These are phyloP conservation scores for Tolypocladium ovalisporum DNA, from an alignment of 2,329 filamentous ascomycete genomes.

Conservation along the genomic window DNA sequence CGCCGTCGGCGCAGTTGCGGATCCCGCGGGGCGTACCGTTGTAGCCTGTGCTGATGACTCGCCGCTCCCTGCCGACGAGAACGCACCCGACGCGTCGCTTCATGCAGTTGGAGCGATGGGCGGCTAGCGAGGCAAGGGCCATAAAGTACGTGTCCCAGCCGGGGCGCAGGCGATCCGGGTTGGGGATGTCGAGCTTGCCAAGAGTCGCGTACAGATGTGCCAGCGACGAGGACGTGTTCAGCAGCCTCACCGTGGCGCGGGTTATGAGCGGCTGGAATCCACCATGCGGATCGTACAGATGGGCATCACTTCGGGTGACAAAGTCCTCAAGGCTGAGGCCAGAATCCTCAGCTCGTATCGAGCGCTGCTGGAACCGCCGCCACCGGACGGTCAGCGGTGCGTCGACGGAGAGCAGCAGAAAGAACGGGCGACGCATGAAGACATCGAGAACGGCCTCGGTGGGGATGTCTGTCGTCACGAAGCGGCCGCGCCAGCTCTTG, in stretches of 20 bases:
- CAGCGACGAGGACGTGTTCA: constrained; percentile 72
- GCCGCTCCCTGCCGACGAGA: constrained; percentile 65
- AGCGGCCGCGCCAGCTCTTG: constrained; percentile 68
- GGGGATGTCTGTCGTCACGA: constrained; percentile 77
- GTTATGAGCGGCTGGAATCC: constrained; percentile 70
- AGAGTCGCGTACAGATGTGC: constrained; percentile 63
- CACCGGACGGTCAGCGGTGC: constrained; percentile 78
- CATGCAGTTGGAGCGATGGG: constrained; percentile 93
- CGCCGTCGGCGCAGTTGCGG: constrained; percentile 84
- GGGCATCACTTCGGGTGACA: constrained; percentile 50
- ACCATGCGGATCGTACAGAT: constrained; percentile 57
- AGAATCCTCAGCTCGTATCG: constrained; percentile 8
- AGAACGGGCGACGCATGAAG: constrained; percentile 75
- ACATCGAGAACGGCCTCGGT: constrained; percentile 63
- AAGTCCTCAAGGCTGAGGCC: constrained; percentile 42
- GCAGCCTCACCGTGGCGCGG: constrained; percentile 69
- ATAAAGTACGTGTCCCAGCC: constrained; percentile 98
- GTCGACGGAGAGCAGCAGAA: constrained; percentile 84
- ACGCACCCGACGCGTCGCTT: constrained; percentile 93
- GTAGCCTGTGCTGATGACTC: constrained; percentile 92
- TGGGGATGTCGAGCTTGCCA: constrained; percentile 61
- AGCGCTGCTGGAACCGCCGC: constrained; percentile 53
- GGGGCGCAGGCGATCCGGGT: constrained; percentile 71
- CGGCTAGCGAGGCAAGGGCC: constrained; percentile 85
- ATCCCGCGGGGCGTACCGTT: constrained; percentile 92